phyloP scores from a whole-genome alignment of 1,139 yeast species.

The Scheffersomyces illinoinensis region DNA sequence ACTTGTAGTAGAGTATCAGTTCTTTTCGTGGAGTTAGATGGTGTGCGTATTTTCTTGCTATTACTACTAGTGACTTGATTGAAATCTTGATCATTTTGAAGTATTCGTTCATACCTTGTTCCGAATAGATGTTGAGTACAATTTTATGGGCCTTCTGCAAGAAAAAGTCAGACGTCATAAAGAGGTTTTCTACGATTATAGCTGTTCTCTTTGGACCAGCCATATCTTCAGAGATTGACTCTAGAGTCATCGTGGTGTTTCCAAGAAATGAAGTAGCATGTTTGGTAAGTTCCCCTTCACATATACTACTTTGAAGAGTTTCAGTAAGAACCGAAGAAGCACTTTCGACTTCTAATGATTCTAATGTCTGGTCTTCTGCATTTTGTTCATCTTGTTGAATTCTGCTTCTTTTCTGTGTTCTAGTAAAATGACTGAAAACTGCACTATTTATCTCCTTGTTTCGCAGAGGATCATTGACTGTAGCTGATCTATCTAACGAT shows the following conservation, averaged over 20 bases:
- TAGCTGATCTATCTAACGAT: background rate
- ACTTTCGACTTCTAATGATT: background rate
- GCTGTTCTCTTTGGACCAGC: constrained; percentile 3
- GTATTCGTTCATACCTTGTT: constrained; percentile 27
- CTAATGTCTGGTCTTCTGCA: background rate
- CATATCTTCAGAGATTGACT: background rate
- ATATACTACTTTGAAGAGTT: background rate
- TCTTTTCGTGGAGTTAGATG: constrained; percentile 30
- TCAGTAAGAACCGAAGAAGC: background rate
- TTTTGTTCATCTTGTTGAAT: background rate
- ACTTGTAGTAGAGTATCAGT: constrained; percentile 30
- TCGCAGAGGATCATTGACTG: background rate
- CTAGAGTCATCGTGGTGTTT: background rate
- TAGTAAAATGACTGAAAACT: background rate
- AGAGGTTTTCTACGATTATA: constrained; percentile 13
- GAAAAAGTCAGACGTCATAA: constrained; percentile 23
- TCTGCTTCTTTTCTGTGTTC: background rate
- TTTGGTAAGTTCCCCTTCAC: background rate
- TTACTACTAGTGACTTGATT: constrained; percentile 35
- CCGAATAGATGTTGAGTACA: constrained; percentile 13
- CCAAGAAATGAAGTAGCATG: background rate
- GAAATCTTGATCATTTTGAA: constrained; percentile 38
- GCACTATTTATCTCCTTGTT: background rate
- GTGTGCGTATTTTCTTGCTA: constrained; percentile 26
- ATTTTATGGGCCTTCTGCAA: constrained; percentile 25